Conservation (phyloP, 2,329 filamentous ascomycete species). For the Beauveria australis region DNA sequence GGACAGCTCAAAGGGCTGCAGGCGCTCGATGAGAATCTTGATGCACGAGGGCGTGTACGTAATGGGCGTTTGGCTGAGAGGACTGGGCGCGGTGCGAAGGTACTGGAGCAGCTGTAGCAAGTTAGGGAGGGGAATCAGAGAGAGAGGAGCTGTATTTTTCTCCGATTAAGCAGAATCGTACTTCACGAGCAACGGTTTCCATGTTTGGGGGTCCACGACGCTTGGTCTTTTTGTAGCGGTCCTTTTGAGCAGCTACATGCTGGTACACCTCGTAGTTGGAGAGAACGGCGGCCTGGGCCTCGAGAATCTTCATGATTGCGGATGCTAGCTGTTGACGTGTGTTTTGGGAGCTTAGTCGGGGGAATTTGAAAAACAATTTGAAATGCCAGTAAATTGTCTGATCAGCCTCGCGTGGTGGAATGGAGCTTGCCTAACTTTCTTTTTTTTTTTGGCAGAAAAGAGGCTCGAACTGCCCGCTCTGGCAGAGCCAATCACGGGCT, state of each 20-base stretch:
- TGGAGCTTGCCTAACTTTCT: constrained; percentile 4
- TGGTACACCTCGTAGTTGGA: constrained; percentile 67
- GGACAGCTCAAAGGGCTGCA: constrained; percentile 51
- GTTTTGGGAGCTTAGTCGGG: no score
- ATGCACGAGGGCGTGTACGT: constrained; percentile 48
- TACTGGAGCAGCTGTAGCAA: constrained; percentile 49
- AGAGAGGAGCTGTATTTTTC: background rate
- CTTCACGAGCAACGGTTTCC: constrained; percentile 57
- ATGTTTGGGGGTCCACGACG: constrained; percentile 48
- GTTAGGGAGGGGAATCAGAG: background rate
- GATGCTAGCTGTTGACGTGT: background rate
- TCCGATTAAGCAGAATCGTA: constrained; percentile 23
- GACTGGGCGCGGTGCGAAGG: constrained; percentile 45
- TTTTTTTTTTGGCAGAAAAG: background rate
- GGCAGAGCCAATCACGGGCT: background rate
- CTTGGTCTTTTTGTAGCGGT: constrained; percentile 41
- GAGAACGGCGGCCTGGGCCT: constrained; percentile 60
- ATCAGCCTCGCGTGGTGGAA: background rate
- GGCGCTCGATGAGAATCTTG: constrained; percentile 41
- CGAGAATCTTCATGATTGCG: constrained; percentile 57
- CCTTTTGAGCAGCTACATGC: constrained; percentile 51
- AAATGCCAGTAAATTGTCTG: background rate
- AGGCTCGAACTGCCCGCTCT: background rate
- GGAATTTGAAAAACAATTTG: background rate
- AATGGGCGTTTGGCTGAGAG: constrained; percentile 45